Base-by-base conservation (phyloP, 2,329 filamentous ascomycete genomes). In the Grosmannia huntii region DNA sequence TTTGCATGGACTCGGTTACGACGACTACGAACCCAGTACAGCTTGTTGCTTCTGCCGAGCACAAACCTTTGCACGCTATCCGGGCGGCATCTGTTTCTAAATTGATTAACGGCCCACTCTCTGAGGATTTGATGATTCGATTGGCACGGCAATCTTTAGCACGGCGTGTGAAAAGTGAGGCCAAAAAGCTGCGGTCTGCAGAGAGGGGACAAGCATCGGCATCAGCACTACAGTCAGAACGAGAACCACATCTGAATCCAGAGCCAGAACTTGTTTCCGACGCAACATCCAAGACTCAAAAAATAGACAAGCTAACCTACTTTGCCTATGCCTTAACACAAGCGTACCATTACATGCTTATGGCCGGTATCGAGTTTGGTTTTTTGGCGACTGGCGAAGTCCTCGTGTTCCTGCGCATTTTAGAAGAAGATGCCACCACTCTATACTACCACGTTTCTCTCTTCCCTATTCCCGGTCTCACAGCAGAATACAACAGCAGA, bases 311-410 rank as follows among this genome's bases (percentile, higher is more conserved):
- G 27, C 38, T 46, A 5, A 53, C 51, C 51, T 60, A 60, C 41
- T 58, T 60, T 56, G 52, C 49, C 59, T 58, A 58, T 55, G 53
- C 52, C 2, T 36, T 58, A 16, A 46, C 56, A 23, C 59, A 60
- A 21, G 50, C 56, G 19, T 58, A 31, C 46, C 56, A 58, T 56
- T 60, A 60, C 56, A 60, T 60, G 59, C 28, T 60, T 5, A 50
- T 44, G 48, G 49, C 59, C 5, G 59, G 59, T 14, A 10, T 60
- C 48, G 59, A 60, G 38, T 60, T 60, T 53, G 59, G 59, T 16
- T 57, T 27, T 52, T 46, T 60, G 48, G 46, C 52, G 25, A 38
- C 55, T 12, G 55, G 59, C 53, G 55, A 60, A 49, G 59, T 57
- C 16, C 23, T 60, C 50, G 49, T 60, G 3, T 60, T 60, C 27